These are phyloP conservation scores for Solanum hybrid DNA, from an alignment of 305 asterid species.

Conservation along the genomic window DNA sequence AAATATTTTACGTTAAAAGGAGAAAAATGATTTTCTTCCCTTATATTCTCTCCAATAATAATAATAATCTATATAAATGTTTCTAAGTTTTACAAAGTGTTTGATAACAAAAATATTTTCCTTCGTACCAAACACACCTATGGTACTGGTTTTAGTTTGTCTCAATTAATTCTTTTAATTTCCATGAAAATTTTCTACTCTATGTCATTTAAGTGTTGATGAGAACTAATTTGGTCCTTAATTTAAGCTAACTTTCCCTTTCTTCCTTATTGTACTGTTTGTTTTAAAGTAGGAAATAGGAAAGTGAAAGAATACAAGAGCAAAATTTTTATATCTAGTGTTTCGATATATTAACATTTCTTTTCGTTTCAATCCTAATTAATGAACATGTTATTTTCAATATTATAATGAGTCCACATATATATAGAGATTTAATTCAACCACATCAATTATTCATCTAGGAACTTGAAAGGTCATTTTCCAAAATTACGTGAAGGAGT, in stretches of 20 bases:
- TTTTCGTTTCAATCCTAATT: neutral
- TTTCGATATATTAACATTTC: neutral
- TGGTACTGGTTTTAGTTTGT: neutral
- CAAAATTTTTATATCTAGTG: neutral
- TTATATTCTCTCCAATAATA: neutral
- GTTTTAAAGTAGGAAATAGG: neutral
- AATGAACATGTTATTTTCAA: neutral
- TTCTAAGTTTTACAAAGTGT: neutral
- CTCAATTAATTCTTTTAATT: neutral
- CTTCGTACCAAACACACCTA: neutral
- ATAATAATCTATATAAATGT: neutral
- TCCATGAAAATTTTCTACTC: neutral
- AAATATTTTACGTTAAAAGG: neutral
- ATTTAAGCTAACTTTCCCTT: neutral
- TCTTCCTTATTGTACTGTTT: neutral
- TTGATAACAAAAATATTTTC: neutral
- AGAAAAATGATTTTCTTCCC: neutral
- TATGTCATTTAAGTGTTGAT: neutral
- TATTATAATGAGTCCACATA: neutral
- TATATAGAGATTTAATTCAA: neutral
- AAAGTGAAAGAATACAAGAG: neutral
- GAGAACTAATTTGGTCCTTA: neutral
- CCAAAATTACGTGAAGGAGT: neutral
- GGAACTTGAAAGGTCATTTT: neutral
- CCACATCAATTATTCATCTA: neutral